Evolutionary conservation across 2,329 filamentous ascomycete genomes (phyloP).

Genomic region (Aspergillus ruber): DNA sequence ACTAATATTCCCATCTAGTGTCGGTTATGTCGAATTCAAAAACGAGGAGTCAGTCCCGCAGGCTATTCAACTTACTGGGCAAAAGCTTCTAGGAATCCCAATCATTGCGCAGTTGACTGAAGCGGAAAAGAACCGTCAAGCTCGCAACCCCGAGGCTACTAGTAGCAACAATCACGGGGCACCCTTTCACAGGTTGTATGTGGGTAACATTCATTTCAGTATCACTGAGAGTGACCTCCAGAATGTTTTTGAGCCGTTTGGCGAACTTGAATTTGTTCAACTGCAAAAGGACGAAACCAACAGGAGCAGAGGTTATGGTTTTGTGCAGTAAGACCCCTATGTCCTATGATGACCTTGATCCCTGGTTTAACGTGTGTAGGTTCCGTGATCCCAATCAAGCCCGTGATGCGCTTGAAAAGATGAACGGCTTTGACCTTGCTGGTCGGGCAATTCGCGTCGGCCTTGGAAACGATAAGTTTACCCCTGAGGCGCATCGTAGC

Average conservation of each 20-base stretch:
- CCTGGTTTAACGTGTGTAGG: slow-evolving; percentile 39
- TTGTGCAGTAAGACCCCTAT: slow-evolving; percentile 75
- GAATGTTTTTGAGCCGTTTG: slow-evolving; percentile 95
- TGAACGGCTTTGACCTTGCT: slow-evolving; percentile 98
- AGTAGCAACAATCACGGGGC: slow-evolving; percentile 70
- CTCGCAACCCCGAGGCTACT: slow-evolving; percentile 67
- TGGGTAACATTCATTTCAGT: slow-evolving; percentile 99
- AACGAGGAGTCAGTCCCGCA: slow-evolving; percentile 87
- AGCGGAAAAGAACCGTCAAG: slow-evolving; percentile 98
- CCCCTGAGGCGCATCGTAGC: slow-evolving; percentile 85
- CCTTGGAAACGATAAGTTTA: slow-evolving; percentile 99
- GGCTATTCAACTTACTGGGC: slow-evolving; percentile 95
- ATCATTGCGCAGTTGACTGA: slow-evolving; percentile 98
- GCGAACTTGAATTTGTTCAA: slow-evolving; percentile 94
- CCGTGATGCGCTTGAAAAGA: slow-evolving; percentile 91
- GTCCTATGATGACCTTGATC: neutral
- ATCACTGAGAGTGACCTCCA: slow-evolving; percentile 94
- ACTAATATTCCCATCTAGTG: slow-evolving; percentile 49
- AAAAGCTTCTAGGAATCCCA: slow-evolving; percentile 96
- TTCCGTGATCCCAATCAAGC: slow-evolving; percentile 87
- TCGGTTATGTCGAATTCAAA: slow-evolving; percentile 99
- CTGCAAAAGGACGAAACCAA: slow-evolving; percentile 92
- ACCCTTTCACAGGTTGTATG: slow-evolving; percentile 95
- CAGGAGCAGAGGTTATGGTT: slow-evolving; percentile 90
- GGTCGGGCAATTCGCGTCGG: slow-evolving; percentile 96